Evolutionary conservation across 164 flowering plant species (phyloP).

Genomic region (Buxus sempervirens): DNA sequence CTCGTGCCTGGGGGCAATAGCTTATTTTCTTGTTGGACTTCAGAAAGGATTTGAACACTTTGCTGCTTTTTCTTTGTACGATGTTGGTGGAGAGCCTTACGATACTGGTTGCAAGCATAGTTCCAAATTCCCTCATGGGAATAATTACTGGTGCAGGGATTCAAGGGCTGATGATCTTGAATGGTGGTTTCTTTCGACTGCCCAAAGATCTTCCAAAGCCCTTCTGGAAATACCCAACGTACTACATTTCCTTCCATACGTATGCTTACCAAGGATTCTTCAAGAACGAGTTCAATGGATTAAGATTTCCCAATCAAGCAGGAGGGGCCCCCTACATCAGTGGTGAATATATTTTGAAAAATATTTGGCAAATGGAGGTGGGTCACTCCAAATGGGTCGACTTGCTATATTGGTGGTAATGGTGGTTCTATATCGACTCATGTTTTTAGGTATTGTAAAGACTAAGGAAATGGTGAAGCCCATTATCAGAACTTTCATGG

Average conservation of each 20-base stretch:
- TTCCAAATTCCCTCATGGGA: slow-evolving; percentile 64
- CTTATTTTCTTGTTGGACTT: slow-evolving; percentile 44
- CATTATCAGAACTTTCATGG: slow-evolving; percentile 18
- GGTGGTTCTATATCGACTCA: slow-evolving; percentile 37
- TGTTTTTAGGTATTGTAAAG: slow-evolving; percentile 44
- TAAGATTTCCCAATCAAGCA: slow-evolving; percentile 19
- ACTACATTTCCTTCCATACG: slow-evolving; percentile 44
- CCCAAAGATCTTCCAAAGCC: slow-evolving; percentile 53
- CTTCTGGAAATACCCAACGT: slow-evolving; percentile 59
- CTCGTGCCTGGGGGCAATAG: slow-evolving; percentile 44
- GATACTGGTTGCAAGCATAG: slow-evolving; percentile 60
- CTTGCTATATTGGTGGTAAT: slow-evolving; percentile 47
- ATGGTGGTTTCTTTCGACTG: slow-evolving; percentile 49
- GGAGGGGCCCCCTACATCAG: slow-evolving; percentile 19
- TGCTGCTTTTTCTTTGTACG: slow-evolving; percentile 32
- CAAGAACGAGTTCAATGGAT: slow-evolving; percentile 49
- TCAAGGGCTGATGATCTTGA: slow-evolving; percentile 51
- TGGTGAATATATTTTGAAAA: slow-evolving; percentile 34
- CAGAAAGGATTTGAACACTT: slow-evolving; percentile 33
- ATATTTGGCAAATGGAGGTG: slow-evolving; percentile 42
- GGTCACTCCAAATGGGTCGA: slow-evolving; percentile 53
- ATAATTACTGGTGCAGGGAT: slow-evolving; percentile 55
- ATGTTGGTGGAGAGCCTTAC: slow-evolving; percentile 59
- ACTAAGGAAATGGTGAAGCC: slow-evolving; percentile 33
- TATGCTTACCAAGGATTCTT: slow-evolving; percentile 44